phyloP scores from a whole-genome alignment of 164 flowering plant genomes.

The Brasenia schreberi region DNA sequence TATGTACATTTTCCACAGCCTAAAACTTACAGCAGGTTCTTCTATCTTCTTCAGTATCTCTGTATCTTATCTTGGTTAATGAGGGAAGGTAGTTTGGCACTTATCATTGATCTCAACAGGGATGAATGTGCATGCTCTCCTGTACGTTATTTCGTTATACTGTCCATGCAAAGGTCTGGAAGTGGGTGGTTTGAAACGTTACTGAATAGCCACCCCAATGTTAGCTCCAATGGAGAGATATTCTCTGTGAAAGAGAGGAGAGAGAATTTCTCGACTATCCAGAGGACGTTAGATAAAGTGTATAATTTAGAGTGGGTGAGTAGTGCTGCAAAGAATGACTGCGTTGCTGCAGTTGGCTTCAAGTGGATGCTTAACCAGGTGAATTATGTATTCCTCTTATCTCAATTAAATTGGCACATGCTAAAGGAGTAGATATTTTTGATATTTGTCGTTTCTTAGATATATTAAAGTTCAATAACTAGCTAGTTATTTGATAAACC shows the following conservation, averaged over 20 bases:
- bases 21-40: constrained; percentile 17
- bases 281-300: constrained; percentile 49
- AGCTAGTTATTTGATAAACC: too few relatives aligned
- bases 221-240: constrained; percentile 89
- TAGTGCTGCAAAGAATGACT: constrained; percentile 84
- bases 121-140: constrained; percentile 61
- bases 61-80: neutral
- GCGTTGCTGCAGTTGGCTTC: constrained; percentile 78
- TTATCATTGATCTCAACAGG: constrained; percentile 16
- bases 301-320: constrained; percentile 68
- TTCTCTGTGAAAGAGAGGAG: constrained; percentile 49
- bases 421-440: too few relatives aligned
- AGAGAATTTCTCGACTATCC: constrained; percentile 41
- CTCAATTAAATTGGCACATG: too few relatives aligned
- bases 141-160: constrained; percentile 53
- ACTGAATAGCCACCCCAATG: constrained; percentile 65
- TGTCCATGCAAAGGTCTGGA: constrained; percentile 85
- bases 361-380: constrained; percentile 99
- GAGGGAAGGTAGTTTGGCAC: neutral
- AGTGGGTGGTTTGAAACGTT: constrained; percentile 96
- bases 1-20: constrained; percentile 20
- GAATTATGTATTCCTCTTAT: neutral
- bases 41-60: neutral
- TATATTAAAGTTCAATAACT: too few relatives aligned
- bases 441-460: too few relatives aligned